A percentile compares a stretch with the other conserved stretches of the same genome.
Conservation (phyloP, 73 alveolate genomes). For the Paramecium biaurelia region DNA sequence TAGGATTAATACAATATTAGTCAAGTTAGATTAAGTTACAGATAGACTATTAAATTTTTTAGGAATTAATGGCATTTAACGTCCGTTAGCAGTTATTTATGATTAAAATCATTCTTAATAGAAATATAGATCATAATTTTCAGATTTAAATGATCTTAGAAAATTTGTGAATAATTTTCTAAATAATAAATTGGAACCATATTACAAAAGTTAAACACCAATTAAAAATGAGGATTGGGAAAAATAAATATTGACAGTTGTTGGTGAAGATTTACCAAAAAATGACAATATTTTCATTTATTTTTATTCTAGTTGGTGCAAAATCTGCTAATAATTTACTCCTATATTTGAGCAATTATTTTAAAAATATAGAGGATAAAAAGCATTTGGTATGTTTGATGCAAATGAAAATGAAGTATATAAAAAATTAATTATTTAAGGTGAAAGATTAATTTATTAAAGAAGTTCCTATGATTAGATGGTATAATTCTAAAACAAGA, state of each 20-base stretch:
- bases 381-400: slow-evolving; percentile 44
- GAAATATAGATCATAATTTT: slow-evolving; percentile 16
- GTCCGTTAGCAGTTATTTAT: slow-evolving; percentile 30
- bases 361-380: slow-evolving; percentile 27
- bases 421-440: neutral
- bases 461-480: slow-evolving; percentile 22
- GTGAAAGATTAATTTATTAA: neutral
- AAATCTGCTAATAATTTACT: neutral
- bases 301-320: slow-evolving; percentile 39
- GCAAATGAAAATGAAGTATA: slow-evolving; percentile 2
- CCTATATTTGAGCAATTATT: neutral
- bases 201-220: neutral
- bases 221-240: slow-evolving; percentile 38
- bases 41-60: slow-evolving; percentile 11
- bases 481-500: neutral
- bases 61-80: slow-evolving; percentile 6
- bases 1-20: slow-evolving; percentile 21
- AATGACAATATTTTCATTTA: slow-evolving; percentile 4
- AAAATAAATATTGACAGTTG: slow-evolving; percentile 16
- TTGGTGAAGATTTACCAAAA: slow-evolving; percentile 21
- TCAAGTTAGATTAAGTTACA: neutral
- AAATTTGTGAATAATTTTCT: neutral
- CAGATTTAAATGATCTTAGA: neutral
- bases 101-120: neutral
- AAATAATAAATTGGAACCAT: slow-evolving; percentile 36